phyloP scores from a whole-genome alignment of 176 grass and related monocot genomes.

The Secale cereale region DNA sequence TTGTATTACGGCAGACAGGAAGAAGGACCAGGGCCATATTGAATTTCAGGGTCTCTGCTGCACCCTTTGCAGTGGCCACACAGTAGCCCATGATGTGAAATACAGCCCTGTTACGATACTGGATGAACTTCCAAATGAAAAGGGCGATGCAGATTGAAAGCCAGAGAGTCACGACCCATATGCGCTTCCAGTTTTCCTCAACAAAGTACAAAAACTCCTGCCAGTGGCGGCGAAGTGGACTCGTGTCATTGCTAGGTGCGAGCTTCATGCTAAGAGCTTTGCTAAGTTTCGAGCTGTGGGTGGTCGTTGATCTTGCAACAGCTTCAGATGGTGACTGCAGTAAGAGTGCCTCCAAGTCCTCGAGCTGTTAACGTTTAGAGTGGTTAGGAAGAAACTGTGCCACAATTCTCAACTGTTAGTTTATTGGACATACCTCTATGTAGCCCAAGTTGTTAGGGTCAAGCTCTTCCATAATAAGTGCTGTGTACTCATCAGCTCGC shows the following conservation, averaged over 20 bases:
- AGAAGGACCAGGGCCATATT: slow-evolving; percentile 85
- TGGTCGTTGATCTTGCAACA: slow-evolving; percentile 47
- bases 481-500: slow-evolving; percentile 74
- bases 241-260: slow-evolving; percentile 41
- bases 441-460: slow-evolving; percentile 71
- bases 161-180: slow-evolving; percentile 85
- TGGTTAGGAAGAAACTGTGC: neutral
- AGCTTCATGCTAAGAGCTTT: slow-evolving; percentile 85
- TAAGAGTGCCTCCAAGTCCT: slow-evolving; percentile 76
- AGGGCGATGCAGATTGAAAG: slow-evolving; percentile 65
- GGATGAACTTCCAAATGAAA: slow-evolving; percentile 86
- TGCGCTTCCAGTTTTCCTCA: slow-evolving; percentile 90
- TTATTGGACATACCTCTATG: slow-evolving; percentile 54
- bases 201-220: slow-evolving; percentile 68
- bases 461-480: slow-evolving; percentile 93
- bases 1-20: slow-evolving; percentile 79
- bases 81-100: slow-evolving; percentile 85
- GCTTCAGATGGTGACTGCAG: slow-evolving; percentile 63
- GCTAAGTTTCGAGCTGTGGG: slow-evolving; percentile 86
- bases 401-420: too few relatives aligned
- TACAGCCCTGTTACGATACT: slow-evolving; percentile 74
- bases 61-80: slow-evolving; percentile 73
- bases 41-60: slow-evolving; percentile 84
- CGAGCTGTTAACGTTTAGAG: slow-evolving; percentile 44
- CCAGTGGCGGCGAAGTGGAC: slow-evolving; percentile 44